Percentiles rank a stretch among this genome's conserved stretches.
Evolutionary conservation across 2,329 filamentous ascomycete genomes (phyloP).

Genomic region (Diaporthe australafricana): DNA sequence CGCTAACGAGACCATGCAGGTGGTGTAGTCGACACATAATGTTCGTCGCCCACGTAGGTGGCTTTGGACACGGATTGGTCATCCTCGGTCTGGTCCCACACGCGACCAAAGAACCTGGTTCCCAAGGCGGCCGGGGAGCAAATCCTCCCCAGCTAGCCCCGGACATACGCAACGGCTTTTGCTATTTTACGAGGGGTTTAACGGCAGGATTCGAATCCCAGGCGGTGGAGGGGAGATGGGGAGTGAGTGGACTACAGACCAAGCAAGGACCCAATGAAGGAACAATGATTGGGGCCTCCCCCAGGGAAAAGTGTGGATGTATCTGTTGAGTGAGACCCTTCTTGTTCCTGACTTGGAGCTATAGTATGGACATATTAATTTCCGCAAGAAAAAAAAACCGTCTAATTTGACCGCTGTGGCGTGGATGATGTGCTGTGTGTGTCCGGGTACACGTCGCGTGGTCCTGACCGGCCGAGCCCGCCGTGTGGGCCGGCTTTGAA

Average conservation of each 20-base stretch:
- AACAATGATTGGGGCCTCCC: background rate
- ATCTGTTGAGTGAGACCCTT: background rate
- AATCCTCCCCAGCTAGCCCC: conserved; percentile 1
- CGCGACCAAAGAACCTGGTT: background rate
- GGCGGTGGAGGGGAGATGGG: background rate
- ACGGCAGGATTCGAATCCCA: conserved; percentile 19
- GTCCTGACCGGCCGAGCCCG: conserved; percentile 7
- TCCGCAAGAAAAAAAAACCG: background rate
- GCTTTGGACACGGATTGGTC: background rate
- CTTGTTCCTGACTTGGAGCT: background rate
- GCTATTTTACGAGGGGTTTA: background rate
- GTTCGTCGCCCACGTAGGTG: background rate
- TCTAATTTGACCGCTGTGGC: background rate
- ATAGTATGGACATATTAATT: background rate
- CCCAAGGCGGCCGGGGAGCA: background rate
- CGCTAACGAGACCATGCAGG: conserved; percentile 2
- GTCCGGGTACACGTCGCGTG: background rate
- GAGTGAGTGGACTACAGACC: background rate
- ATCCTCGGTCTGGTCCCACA: too few relatives aligned
- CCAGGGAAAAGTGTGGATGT: background rate
- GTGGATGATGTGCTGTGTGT: background rate
- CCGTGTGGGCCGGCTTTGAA: background rate
- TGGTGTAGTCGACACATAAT: background rate
- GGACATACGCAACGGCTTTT: conserved; percentile 22
- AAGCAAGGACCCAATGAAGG: background rate